phyloP scores from a whole-genome alignment of 148 eudicot species.

The Vaccinium macrocarpon region DNA sequence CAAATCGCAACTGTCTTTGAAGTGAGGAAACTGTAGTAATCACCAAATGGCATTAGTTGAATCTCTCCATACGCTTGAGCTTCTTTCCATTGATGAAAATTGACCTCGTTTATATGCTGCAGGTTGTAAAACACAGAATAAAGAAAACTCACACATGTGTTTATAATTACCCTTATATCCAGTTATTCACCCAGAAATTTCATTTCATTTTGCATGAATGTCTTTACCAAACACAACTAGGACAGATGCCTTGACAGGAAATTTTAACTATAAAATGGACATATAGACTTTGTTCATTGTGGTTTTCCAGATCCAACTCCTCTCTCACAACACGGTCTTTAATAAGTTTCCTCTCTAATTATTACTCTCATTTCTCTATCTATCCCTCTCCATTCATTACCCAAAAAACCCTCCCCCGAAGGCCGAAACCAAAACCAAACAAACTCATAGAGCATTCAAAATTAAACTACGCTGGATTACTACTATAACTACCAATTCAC shows the following conservation, averaged over 20 bases:
- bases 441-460: background rate
- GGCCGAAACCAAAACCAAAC: too few species aligned
- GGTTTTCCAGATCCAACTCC: too few species aligned
- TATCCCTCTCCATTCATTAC: too few species aligned
- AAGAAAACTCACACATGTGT: background rate
- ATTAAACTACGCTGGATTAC: background rate
- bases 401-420: too few species aligned
- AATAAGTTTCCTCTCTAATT: too few species aligned
- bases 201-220: background rate
- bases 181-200: background rate
- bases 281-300: background rate
- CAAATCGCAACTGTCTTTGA: slow-evolving; percentile 86
- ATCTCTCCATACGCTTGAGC: slow-evolving; percentile 87
- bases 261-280: background rate
- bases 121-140: slow-evolving; percentile 12
- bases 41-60: slow-evolving; percentile 95
- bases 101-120: slow-evolving; percentile 85
- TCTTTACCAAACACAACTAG: slow-evolving; percentile 6
- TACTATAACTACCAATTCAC: background rate
- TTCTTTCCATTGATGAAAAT: slow-evolving; percentile 80
- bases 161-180: background rate
- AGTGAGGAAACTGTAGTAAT: slow-evolving; percentile 82
- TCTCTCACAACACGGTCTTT: too few species aligned
- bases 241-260: background rate
- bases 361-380: too few species aligned